Evolutionary conservation across 148 eudicot species (phyloP).

Genomic region (Nepenthes mirabilis): DNA sequence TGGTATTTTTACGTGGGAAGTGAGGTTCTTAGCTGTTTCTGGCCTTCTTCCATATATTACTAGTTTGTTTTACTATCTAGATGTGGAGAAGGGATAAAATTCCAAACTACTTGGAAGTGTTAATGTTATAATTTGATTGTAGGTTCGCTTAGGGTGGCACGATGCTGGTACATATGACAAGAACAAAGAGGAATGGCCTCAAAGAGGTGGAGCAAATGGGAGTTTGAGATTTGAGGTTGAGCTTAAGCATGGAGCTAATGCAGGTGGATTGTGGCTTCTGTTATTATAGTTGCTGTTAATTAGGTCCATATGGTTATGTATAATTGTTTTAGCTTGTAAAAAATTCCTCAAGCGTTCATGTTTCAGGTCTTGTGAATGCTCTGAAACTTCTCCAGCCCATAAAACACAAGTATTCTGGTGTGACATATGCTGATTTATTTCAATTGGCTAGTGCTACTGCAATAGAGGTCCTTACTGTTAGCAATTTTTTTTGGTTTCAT

Average conservation of each 20-base stretch:
- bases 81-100: not conserved
- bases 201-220: conserved; percentile 95
- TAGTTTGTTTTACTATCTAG: too few relatives aligned
- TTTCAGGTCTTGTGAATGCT: conserved; percentile 91
- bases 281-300: conserved; percentile 1
- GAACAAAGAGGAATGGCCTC: conserved; percentile 88
- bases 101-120: not conserved
- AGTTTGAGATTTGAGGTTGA: conserved; percentile 85
- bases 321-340: not conserved
- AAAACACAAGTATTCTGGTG: conserved; percentile 78
- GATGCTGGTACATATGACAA: conserved; percentile 94
- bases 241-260: conserved; percentile 94
- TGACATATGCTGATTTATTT: conserved; percentile 91
- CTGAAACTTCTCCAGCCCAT: conserved; percentile 88
- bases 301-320: not conserved
- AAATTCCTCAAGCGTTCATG: conserved; percentile 12
- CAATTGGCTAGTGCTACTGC: conserved; percentile 99
- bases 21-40: too few relatives aligned
- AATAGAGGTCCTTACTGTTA: conserved; percentile 49
- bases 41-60: too few relatives aligned
- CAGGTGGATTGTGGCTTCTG: conserved; percentile 32
- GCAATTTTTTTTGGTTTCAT: not conserved
- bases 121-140: conserved; percentile 4
- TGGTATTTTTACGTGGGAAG: too few relatives aligned
- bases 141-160: conserved; percentile 99